Base-by-base conservation (phyloP, 495 filamentous ascomycete species). In the Xylaria scruposa region DNA sequence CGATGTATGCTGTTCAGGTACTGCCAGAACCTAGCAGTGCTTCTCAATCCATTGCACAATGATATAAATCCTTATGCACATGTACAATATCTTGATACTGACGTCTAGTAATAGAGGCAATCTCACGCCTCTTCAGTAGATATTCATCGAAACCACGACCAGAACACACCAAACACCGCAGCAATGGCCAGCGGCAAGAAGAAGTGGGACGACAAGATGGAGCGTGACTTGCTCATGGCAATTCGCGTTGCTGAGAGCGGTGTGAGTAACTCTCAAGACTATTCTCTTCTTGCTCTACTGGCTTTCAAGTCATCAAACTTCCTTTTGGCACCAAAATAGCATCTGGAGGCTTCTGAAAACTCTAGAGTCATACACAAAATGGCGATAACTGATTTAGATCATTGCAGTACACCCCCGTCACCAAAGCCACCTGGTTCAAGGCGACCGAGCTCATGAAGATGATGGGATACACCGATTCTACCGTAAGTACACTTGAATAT, bases 131-230 rank as follows among this genome's bases (percentile, higher is more conserved):
- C 31, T 0, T 5, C 31, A 21, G 4, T 0, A 38, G 21, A 10
- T 29, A 31, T 17, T 33, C 26, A 29, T 54, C 26, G 7, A 17
- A 61, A n/a, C 29, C 58, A 6, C 38, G 3, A 47, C 13, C 21
- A 47, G 24, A 65, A 15, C n/a, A 24, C 24, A 19, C 51, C 24
- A 64, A 26, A 24, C 12, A 56, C 29, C 2, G 49, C 49, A 2
- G 42, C 29, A 21, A 68, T 68, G 66, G 24, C 53, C 1, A 51
- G 51, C 0, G 4, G 0, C 19, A 49, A 49, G 19, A 56, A 21
- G 17, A 56, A 58, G 38, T 68, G 66, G 66, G 51, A 31, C 15
- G 51, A 68, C n/a, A 46, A 68, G 24, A 21, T 13, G 10, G 68
- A 70, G 46, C 29, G 31, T 10, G 68, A 70, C 31, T 24, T 70